Evolutionary conservation across 2,329 filamentous ascomycete species (phyloP), one percentile per base, ranked within the genome.

Genomic region (Stachybotrys echinatus): DNA sequence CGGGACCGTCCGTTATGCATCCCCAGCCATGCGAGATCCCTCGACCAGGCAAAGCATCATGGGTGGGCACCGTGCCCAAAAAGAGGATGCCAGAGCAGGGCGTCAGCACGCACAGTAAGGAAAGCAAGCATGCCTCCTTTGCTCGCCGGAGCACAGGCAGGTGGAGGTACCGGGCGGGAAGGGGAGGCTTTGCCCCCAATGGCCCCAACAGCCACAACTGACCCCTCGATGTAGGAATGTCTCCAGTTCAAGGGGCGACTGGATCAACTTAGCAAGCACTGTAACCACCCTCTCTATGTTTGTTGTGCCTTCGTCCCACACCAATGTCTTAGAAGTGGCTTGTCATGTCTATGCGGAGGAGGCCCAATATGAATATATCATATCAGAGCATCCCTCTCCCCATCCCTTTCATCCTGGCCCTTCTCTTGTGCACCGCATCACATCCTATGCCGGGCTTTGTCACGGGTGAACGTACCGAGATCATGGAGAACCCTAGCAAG

Each of bases 401-500:
- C 23, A 46, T 46, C 44, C 44, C 44, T 46, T 46, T 46, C 23
- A n/a, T 19, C 44, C 27, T 23, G 6, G 12, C 23, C 44, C 14
- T 46, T 23, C 18, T 12, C 23, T 34, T 37, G 23, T 37, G n/a
- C 19, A 20, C 37, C 22, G 23, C 19, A 20, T 46, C 22, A 23
- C 19, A 17, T 19, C 23, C 19, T 37, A 23, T 46, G 23, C 18
- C 19, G 38, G 3, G 38, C 31, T 40, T n/a, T 40, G 17, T 12
- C 12, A 7, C 18, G 17, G 17, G 3, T n/a, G 8, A 20, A 7
- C 3, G 3, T 23, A 12, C 17, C 27, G 23, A n/a, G 52, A 62
- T 48, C 54, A 71, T 72, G 68, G 67, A 73, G 54, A 60, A 57
- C 48, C 55, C 63, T 42, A 65, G 61, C 56, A 67, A 65, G 52